These are phyloP conservation scores for Aspergillus spinulosporus DNA, from an alignment of 2,329 filamentous ascomycete genomes.

Conservation along the genomic window DNA sequence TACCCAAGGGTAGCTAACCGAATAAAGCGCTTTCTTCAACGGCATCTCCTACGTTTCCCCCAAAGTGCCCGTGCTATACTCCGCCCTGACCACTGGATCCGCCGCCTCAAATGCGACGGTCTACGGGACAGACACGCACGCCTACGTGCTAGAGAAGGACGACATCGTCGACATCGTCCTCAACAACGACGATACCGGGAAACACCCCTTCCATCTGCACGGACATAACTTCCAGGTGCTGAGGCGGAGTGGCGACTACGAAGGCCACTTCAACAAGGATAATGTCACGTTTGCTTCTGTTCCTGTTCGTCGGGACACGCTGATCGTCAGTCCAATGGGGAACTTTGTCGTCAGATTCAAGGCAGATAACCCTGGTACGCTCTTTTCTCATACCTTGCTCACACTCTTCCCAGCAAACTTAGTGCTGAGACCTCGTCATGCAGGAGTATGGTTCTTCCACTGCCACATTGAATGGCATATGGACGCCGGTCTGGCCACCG, in stretches of 20 bases:
- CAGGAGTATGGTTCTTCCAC: conserved; percentile 49
- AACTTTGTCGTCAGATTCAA: conserved; percentile 58
- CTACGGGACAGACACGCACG: conserved; percentile 68
- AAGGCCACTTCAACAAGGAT: too few relatives aligned
- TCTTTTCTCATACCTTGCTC: too few relatives aligned
- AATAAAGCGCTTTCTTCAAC: conserved; percentile 61
- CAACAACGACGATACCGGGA: conserved; percentile 37
- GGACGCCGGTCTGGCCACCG: conserved; percentile 58
- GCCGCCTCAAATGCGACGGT: conserved; percentile 58
- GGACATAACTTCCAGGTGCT: conserved; percentile 53
- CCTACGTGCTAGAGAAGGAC: conserved; percentile 64
- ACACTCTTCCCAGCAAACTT: too few relatives aligned
- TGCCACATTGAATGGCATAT: conserved; percentile 57
- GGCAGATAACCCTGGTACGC: conserved; percentile 52
- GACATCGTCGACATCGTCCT: conserved; percentile 44
- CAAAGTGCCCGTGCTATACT: conserved; percentile 79
- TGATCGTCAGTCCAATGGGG: conserved; percentile 62
- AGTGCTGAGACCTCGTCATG: too few relatives aligned
- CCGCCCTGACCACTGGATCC: conserved; percentile 62
- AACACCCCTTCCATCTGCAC: conserved; percentile 54
- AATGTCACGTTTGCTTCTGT: conserved; percentile 47
- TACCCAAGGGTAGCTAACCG: too few relatives aligned
- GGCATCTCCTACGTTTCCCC: conserved; percentile 72
- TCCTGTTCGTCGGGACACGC: conserved; percentile 69
- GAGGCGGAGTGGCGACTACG: too few relatives aligned